A percentile compares a stretch with the other conserved stretches of the same genome.
phyloP scores from a whole-genome alignment of 148 eudicot genomes.

The Suaeda aralocaspica region DNA sequence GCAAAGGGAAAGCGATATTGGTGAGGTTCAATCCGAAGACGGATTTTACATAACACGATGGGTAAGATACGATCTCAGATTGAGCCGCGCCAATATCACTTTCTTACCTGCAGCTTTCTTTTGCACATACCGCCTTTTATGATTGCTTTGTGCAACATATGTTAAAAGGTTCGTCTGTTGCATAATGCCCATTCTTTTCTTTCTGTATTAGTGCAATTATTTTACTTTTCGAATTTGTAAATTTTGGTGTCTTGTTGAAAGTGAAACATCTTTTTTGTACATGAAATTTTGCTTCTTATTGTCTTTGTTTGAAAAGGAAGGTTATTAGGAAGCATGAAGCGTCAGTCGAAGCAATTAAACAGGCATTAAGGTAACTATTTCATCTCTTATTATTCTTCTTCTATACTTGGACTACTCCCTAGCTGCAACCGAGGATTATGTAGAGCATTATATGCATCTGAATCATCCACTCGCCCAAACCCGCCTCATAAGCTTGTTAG shows the following conservation, averaged over 20 bases:
- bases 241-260: background rate
- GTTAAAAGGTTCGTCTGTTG: background rate
- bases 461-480: too few species aligned
- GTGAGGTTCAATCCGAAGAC: conserved; percentile 99
- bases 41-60: conserved; percentile 39
- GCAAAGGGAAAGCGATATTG: conserved; percentile 61
- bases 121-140: background rate
- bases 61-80: conserved; percentile 79
- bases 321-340: too few species aligned
- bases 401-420: too few species aligned
- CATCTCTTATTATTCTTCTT: too few species aligned
- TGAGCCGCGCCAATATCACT: conserved; percentile 99
- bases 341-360: too few species aligned
- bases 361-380: too few species aligned
- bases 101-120: conserved; percentile 16
- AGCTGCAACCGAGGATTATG: too few species aligned
- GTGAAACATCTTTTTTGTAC: background rate
- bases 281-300: background rate
- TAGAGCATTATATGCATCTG: too few species aligned
- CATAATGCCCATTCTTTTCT: background rate
- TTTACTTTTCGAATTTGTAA: background rate
- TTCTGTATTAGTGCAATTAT: background rate
- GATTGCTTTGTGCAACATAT: background rate
- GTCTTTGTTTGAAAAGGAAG: background rate
- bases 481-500: too few species aligned